Conservation (phyloP, 2,329 filamentous ascomycete genomes). For the Exophiala calicioides region DNA sequence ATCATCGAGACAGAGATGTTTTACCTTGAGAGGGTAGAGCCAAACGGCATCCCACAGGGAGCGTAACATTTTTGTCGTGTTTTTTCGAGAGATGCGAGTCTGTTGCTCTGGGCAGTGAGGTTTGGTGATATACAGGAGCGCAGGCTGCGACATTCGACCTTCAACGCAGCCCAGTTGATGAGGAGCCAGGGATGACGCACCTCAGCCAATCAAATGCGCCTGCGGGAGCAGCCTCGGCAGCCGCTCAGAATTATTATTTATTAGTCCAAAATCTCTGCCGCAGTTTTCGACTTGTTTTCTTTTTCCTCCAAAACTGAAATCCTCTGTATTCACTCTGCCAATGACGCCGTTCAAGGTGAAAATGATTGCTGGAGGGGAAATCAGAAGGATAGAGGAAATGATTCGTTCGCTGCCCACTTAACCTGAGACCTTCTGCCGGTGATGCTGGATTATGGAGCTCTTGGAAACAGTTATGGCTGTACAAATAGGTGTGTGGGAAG, state of each 20-base stretch:
- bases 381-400: constrained; percentile 44
- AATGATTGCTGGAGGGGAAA: constrained; percentile 49
- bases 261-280: no score
- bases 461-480: constrained; percentile 51
- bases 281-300: constrained; percentile 27
- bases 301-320: constrained; percentile 43
- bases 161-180: no score
- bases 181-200: no score
- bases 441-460: constrained; percentile 41
- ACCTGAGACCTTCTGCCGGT: constrained; percentile 42
- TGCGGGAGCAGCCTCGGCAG: no score
- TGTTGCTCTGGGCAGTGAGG: no score
- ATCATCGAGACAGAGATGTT: constrained; percentile 20
- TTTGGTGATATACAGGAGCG: no score
- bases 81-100: no score
- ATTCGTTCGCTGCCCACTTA: constrained; percentile 44
- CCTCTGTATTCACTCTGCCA: constrained; percentile 52
- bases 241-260: no score
- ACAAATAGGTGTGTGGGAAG: constrained; percentile 32
- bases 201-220: no score
- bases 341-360: constrained; percentile 38
- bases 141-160: no score
- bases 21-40: constrained; percentile 52
- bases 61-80: constrained; percentile 12
- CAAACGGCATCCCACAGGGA: constrained; percentile 39